phyloP scores from a whole-genome alignment of 108 stramenopile species.

The Ochromonas danica region DNA sequence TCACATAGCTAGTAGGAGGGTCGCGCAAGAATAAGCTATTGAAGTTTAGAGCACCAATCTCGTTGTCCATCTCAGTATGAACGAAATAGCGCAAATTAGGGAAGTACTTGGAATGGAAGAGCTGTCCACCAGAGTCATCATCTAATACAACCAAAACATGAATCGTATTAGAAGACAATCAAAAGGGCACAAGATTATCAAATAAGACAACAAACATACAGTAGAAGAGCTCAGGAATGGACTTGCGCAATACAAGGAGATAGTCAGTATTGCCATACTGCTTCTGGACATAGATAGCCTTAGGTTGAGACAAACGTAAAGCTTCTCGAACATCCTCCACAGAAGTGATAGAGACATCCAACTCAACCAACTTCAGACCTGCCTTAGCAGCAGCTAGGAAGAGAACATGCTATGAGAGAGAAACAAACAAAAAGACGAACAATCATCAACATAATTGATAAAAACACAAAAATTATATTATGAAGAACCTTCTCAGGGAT shows the following conservation, averaged over 20 bases:
- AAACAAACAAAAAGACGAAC: background rate
- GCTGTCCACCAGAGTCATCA: background rate
- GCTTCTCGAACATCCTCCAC: background rate
- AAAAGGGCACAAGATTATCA: no score
- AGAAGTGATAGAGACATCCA: background rate
- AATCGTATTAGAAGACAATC: no score
- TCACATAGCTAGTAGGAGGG: background rate
- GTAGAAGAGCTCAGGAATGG: conserved; percentile 8
- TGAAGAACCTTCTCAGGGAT: background rate
- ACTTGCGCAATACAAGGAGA: background rate
- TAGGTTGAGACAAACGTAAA: background rate
- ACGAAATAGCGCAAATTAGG: background rate
- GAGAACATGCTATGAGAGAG: background rate
- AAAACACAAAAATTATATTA: background rate
- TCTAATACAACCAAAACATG: conserved; percentile 1
- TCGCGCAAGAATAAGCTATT: background rate
- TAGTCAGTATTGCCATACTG: background rate
- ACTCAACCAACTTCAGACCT: background rate
- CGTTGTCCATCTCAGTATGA: background rate
- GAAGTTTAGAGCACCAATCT: background rate
- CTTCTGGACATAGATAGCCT: background rate
- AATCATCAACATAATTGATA: background rate
- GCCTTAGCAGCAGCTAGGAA: background rate
- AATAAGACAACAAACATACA: conserved; percentile 8
- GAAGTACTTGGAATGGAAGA: conserved; percentile 19